Base-by-base conservation (phyloP, 192 early-diverging fungal genomes). In the Podila horticola region DNA sequence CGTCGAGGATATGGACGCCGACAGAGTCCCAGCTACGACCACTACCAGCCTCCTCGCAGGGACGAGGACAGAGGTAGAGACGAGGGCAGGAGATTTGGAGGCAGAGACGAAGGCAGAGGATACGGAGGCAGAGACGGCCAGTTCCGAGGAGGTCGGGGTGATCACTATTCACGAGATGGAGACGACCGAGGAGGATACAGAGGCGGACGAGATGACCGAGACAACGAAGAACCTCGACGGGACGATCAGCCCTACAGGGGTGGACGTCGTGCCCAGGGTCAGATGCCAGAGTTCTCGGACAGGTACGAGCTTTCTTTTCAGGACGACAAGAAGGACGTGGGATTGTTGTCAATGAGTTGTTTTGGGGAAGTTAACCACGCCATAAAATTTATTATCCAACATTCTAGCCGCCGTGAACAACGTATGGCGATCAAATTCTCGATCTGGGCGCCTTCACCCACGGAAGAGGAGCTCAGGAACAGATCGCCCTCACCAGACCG, bases 361-460 rank as follows among this genome's bases (percentile, higher is more conserved):
- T 45, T 13, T 28, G 13, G 34, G 28, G 41, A 24, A n/a, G 33
- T 33, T 34, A 11, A 34, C 24, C 12, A 15, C 12, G 24, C 24
- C 19, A 2, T 68, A 20, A 41, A 31, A 38, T 19, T 34, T 26
- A 12, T 22, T 22, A 15, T 26, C 28, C 34, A 8, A 41, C 33
- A 33, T 33, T 55, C 59, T 24, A 66, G 77, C 33, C 69, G 89
- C 36, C 75, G 82, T 26, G 74, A 68, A 0, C 67, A 88, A 50
- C 79, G 88, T 6, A 67, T 86, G 26, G 68, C 75, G 3, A 86
- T 67, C 33, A 45, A 75, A 26, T 84, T 86, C 48, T 86, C 87
- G 0, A 87, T 91, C 26, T 91, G 90, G 90, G 79, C 87, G 12
- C 65, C 86, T 20, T 88, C 90, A 1, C 90, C 88, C 15, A 86